Conservation (phyloP, 2,329 filamentous ascomycete genomes). For the Teratosphaeria zuluensis region DNA sequence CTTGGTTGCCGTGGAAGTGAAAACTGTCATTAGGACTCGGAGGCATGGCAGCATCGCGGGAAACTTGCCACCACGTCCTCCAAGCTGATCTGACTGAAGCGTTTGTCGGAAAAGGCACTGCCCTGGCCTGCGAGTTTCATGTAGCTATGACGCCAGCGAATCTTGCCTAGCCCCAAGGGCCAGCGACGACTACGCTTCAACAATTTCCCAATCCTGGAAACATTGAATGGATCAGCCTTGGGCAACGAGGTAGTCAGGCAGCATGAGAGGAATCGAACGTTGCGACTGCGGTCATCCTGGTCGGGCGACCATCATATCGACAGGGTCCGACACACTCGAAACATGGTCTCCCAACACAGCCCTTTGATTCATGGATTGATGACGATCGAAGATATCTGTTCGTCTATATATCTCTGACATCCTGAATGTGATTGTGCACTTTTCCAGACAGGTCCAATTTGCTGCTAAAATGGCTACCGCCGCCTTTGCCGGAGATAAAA, state of each 20-base stretch:
- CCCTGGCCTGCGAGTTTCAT: neutral
- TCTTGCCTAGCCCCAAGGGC: neutral
- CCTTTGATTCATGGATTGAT: neutral
- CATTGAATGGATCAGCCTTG: neutral
- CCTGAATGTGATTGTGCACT: neutral
- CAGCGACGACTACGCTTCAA: neutral
- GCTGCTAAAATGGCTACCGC: neutral
- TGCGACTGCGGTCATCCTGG: neutral
- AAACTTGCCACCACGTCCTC: too few species aligned
- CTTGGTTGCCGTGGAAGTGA: too few species aligned
- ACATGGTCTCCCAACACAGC: neutral
- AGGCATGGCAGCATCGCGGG: too few species aligned
- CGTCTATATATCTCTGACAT: neutral
- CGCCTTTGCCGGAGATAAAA: neutral
- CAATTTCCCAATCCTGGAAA: neutral
- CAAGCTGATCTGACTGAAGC: too few species aligned
- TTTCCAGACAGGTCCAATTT: neutral
- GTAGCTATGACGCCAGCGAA: neutral
- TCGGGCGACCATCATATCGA: neutral
- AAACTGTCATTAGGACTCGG: too few species aligned
- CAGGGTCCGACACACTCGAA: neutral
- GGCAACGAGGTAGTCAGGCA: neutral
- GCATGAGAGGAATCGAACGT: neutral
- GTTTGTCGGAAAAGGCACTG: neutral
- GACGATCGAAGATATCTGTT: neutral